phyloP scores from a whole-genome alignment of 2,329 filamentous ascomycete species.

The Ophiostoma triangulosporum region DNA sequence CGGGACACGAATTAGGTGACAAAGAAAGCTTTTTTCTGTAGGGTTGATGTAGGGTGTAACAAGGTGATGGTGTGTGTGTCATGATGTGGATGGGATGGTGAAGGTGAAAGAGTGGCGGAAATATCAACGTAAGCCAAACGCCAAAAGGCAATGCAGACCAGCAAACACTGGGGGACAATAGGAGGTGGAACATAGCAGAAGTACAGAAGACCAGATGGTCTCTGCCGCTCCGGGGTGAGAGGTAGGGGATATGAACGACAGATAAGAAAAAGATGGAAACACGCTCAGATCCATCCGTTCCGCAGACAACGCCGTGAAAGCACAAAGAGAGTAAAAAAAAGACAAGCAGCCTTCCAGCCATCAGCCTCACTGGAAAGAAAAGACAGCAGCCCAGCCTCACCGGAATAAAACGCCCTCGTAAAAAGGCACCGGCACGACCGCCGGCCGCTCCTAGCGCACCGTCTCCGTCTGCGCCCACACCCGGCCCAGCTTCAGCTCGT shows the following conservation, averaged over 20 bases:
- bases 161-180: neutral
- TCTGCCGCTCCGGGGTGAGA: neutral
- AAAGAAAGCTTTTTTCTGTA: too few species aligned
- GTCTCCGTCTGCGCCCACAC: conserved; percentile 7
- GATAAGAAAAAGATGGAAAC: neutral
- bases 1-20: too few species aligned
- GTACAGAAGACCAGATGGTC: too few species aligned
- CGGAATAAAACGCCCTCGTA: too few species aligned
- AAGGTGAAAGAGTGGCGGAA: neutral
- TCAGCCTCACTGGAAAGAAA: too few species aligned
- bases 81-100: too few species aligned
- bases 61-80: too few species aligned
- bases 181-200: neutral
- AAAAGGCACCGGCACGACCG: neutral
- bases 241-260: neutral
- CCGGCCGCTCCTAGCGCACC: conserved; percentile 4
- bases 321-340: neutral
- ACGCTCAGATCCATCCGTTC: neutral
- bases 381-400: too few species aligned
- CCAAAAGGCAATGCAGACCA: conserved; percentile 10
- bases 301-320: neutral
- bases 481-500: conserved; percentile 4
- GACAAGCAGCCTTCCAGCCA: too few species aligned
- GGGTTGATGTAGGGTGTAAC: too few species aligned
- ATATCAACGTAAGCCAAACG: conserved; percentile 5